Evolutionary conservation across 2,329 filamentous ascomycete species (phyloP).

Genomic region (Colletotrichum australisinense): DNA sequence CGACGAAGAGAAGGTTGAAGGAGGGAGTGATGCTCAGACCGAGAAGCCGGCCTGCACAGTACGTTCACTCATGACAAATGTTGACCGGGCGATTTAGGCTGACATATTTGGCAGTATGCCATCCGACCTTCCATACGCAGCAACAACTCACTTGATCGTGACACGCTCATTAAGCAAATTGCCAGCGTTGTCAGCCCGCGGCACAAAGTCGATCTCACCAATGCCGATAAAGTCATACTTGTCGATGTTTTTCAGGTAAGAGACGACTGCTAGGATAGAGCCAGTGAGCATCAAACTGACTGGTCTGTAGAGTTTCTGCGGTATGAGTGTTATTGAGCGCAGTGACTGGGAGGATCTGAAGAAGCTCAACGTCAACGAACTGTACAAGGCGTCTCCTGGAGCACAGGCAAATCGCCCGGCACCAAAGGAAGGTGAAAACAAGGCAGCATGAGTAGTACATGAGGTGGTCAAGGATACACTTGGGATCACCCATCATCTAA

Average conservation of each 20-base stretch:
- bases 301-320: conserved; percentile 72
- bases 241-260: conserved; percentile 84
- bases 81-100: background rate
- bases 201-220: conserved; percentile 82
- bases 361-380: conserved; percentile 81
- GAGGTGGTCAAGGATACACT: background rate
- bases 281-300: conserved; percentile 8
- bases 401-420: background rate
- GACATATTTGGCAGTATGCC: conserved; percentile 71
- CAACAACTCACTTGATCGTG: conserved; percentile 75
- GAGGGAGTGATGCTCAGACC: conserved; percentile 18
- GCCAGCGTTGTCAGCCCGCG: conserved; percentile 72
- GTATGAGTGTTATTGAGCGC: conserved; percentile 81
- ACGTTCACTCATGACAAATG: conserved; percentile 41
- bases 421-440: background rate
- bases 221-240: conserved; percentile 82
- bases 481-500: background rate
- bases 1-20: conserved; percentile 38
- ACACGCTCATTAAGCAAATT: conserved; percentile 77
- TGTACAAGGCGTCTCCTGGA: conserved; percentile 60
- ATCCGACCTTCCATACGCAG: conserved; percentile 84
- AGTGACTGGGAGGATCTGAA: conserved; percentile 78
- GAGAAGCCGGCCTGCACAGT: conserved; percentile 52
- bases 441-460: background rate
- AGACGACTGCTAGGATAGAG: conserved; percentile 3